These are phyloP conservation scores for Austroboletus novae-zelandiae DNA, from an alignment of 1,284 basidiomycete genomes.

Conservation along the genomic window DNA sequence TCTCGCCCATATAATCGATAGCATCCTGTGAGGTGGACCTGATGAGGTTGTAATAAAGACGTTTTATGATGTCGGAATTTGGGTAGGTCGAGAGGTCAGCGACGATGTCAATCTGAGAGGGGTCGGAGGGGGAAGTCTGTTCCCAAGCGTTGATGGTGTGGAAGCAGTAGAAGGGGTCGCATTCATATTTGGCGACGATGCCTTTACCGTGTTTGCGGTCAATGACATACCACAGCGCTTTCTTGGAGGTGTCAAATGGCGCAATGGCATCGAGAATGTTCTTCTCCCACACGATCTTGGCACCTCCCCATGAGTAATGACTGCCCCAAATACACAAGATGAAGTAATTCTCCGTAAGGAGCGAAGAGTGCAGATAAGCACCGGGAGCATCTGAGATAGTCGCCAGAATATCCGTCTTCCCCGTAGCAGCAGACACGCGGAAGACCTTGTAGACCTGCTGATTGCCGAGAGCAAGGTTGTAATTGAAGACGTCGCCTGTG, in stretches of 20 bases:
- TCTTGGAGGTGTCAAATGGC: slow-evolving; percentile 28
- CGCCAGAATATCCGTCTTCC: slow-evolving; percentile 35
- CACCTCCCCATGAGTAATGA: slow-evolving; percentile 31
- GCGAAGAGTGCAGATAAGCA: slow-evolving; percentile 37
- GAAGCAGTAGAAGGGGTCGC: slow-evolving; percentile 39
- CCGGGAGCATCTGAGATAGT: slow-evolving; percentile 37
- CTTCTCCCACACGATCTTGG: slow-evolving; percentile 29
- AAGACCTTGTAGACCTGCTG: slow-evolving; percentile 33
- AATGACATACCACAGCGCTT: slow-evolving; percentile 37
- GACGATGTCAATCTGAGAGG: slow-evolving; percentile 32
- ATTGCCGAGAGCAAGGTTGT: slow-evolving; percentile 27
- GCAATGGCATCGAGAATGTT: slow-evolving; percentile 35
- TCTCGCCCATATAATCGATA: slow-evolving; percentile 29
- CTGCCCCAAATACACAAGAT: slow-evolving; percentile 36
- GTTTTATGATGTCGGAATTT: slow-evolving; percentile 29
- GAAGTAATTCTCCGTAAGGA: slow-evolving; percentile 36
- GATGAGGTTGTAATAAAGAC: slow-evolving; percentile 24
- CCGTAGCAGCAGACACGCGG: slow-evolving; percentile 29
- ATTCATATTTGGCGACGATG: slow-evolving; percentile 37
- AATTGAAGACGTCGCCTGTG: slow-evolving; percentile 38
- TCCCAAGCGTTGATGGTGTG: slow-evolving; percentile 39
- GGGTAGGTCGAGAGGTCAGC: slow-evolving; percentile 38
- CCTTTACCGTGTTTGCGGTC: slow-evolving; percentile 36
- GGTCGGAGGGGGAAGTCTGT: slow-evolving; percentile 25
- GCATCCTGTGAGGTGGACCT: slow-evolving; percentile 30